Conservation (phyloP, 2,329 filamentous ascomycete genomes). For the Cercospora sp. region DNA sequence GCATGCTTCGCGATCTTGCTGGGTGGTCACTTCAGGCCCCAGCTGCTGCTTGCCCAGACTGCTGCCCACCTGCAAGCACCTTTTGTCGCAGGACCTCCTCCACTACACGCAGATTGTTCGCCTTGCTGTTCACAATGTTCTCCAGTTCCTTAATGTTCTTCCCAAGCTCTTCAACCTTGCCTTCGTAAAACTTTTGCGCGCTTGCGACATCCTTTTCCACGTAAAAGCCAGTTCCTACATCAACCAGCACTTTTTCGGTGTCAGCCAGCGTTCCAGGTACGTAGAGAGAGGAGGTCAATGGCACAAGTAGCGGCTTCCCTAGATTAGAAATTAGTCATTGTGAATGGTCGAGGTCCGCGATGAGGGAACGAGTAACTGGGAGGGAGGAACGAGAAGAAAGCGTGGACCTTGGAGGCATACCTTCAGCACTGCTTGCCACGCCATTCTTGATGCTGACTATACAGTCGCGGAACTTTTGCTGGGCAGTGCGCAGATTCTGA, state of each 20-base stretch:
- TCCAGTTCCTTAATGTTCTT: slow-evolving; percentile 67
- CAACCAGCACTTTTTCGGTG: slow-evolving; percentile 77
- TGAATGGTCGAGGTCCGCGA: neutral
- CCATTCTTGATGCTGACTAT: slow-evolving; percentile 67
- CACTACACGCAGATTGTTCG: slow-evolving; percentile 77
- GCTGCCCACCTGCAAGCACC: slow-evolving; percentile 34
- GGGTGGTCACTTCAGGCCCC: slow-evolving; percentile 2
- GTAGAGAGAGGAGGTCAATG: slow-evolving; percentile 90
- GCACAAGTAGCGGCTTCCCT: slow-evolving; percentile 76
- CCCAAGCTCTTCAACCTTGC: slow-evolving; percentile 66
- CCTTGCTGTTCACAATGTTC: slow-evolving; percentile 71
- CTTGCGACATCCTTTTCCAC: slow-evolving; percentile 76
- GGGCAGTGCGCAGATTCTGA: slow-evolving; percentile 82
- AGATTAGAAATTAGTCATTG: slow-evolving; percentile 8
- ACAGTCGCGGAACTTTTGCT: slow-evolving; percentile 90
- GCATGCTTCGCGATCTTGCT: neutral
- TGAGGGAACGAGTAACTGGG: slow-evolving; percentile 22
- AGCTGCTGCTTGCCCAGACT: slow-evolving; percentile 17
- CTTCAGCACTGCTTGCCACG: slow-evolving; percentile 42
- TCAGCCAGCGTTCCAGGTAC: slow-evolving; percentile 78
- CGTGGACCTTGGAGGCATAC: slow-evolving; percentile 15
- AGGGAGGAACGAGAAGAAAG: slow-evolving; percentile 36
- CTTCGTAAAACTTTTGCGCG: slow-evolving; percentile 66
- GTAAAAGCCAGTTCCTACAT: slow-evolving; percentile 91
- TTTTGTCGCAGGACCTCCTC: slow-evolving; percentile 71